Conservation (phyloP, 2,329 filamentous ascomycete species). For the Podosphaera leucotricha region DNA sequence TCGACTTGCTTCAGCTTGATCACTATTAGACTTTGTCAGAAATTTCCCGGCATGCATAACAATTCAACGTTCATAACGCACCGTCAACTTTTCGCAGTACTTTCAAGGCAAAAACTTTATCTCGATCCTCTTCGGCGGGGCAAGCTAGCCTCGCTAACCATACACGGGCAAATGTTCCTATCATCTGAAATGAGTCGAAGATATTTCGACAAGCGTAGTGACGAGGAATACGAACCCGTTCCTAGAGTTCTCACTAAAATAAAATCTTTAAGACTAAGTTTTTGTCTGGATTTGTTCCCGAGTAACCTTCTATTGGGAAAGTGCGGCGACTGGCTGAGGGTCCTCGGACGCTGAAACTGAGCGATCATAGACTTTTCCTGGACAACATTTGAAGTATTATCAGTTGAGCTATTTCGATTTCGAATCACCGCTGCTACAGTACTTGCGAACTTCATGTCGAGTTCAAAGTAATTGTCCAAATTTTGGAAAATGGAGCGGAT, state of each 20-base stretch:
- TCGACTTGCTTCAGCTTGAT: conserved; percentile 71
- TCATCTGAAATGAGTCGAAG: conserved; percentile 3
- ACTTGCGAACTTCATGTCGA: background rate
- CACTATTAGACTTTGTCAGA: conserved; percentile 21
- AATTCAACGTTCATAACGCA: conserved; percentile 5
- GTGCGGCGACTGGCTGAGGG: conserved; percentile 9
- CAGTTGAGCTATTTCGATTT: background rate
- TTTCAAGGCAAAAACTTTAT: conserved; percentile 59
- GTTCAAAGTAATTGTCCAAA: too few relatives aligned
- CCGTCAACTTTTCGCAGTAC: conserved; percentile 45
- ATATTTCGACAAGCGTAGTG: background rate
- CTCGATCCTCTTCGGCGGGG: conserved; percentile 26
- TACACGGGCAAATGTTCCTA: conserved; percentile 61
- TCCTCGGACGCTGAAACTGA: conserved; percentile 8
- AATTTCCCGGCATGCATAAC: too few relatives aligned
- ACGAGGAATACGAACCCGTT: conserved; percentile 34
- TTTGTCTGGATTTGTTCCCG: conserved; percentile 9
- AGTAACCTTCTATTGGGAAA: conserved; percentile 11
- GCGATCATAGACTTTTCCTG: conserved; percentile 13
- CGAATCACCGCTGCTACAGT: background rate
- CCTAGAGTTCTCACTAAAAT: conserved; percentile 51
- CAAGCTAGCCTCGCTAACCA: conserved; percentile 48
- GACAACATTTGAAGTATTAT: conserved; percentile 3
- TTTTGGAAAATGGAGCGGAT: too few relatives aligned
- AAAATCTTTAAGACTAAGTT: conserved; percentile 34